Evolutionary conservation across 192 early-diverging fungal species (phyloP).

Genomic region (Backusella morwellensis): DNA sequence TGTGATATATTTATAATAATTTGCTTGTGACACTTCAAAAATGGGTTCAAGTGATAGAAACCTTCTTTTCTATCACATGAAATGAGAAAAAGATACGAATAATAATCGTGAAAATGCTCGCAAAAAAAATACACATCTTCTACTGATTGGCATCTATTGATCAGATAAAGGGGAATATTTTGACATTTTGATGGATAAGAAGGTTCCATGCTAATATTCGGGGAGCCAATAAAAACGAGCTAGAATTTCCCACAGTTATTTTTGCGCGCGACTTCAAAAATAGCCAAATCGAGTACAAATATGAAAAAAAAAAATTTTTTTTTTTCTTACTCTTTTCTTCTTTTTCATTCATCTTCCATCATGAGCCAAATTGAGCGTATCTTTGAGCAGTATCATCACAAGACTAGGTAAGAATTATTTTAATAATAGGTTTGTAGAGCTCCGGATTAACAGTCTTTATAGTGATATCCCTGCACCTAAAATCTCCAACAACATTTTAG

Average conservation of each 20-base stretch:
- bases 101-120: too few relatives aligned
- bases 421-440: background rate
- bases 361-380: background rate
- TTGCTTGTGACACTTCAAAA: too few relatives aligned
- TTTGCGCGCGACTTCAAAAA: background rate
- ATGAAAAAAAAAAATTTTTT: background rate
- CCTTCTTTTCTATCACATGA: too few relatives aligned
- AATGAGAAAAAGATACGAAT: too few relatives aligned
- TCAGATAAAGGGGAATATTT: too few relatives aligned
- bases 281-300: background rate
- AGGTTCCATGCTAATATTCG: background rate
- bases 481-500: constrained; percentile 87
- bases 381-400: constrained; percentile 16
- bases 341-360: background rate
- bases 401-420: background rate
- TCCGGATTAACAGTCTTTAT: background rate
- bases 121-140: too few relatives aligned
- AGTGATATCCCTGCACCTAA: constrained; percentile 63
- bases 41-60: too few relatives aligned
- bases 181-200: background rate
- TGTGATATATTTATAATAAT: too few relatives aligned
- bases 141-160: too few relatives aligned
- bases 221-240: background rate
- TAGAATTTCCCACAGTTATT: constrained; percentile 3
- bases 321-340: background rate